Percentiles rank a stretch among this genome's conserved stretches.
Conservation (phyloP, 495 filamentous ascomycete species). For the Neurospora sp. region DNA sequence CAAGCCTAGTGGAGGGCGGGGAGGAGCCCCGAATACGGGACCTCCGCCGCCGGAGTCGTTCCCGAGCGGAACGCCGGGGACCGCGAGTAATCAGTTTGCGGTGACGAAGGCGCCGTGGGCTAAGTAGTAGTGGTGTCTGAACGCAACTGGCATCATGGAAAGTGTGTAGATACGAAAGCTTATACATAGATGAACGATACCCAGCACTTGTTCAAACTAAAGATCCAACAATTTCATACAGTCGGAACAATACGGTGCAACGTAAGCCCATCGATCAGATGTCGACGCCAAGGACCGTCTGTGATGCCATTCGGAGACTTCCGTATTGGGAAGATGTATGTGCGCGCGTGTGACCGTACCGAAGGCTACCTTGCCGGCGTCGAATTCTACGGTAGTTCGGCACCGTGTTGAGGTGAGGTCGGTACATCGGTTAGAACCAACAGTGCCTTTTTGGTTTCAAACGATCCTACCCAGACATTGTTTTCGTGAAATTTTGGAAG, state of each 20-base stretch:
- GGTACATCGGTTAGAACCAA: neutral
- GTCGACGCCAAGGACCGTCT: neutral
- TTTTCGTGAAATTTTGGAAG: too few relatives aligned
- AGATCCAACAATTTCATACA: neutral
- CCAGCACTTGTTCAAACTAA: neutral
- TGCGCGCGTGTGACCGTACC: neutral
- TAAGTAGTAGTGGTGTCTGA: constrained; percentile 4
- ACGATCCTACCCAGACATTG: neutral
- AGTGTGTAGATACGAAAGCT: too few relatives aligned
- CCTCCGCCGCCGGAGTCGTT: constrained; percentile 13
- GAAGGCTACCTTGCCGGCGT: neutral
- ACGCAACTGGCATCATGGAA: neutral
- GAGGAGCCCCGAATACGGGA: constrained; percentile 13
- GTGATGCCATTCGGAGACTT: neutral
- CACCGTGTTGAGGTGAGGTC: neutral
- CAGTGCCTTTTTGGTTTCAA: neutral
- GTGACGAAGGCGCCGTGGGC: constrained; percentile 25
- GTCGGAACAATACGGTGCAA: neutral
- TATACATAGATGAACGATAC: neutral
- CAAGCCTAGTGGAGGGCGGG: constrained; percentile 10
- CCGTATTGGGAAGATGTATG: neutral
- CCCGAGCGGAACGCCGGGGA: constrained; percentile 15
- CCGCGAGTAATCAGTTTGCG: constrained; percentile 20
- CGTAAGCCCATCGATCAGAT: neutral
- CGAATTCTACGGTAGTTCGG: neutral